Percentiles rank a stretch among this genome's conserved stretches.
phyloP scores from a whole-genome alignment of 2,329 filamentous ascomycete genomes.

The Talaromyces funiculosus region DNA sequence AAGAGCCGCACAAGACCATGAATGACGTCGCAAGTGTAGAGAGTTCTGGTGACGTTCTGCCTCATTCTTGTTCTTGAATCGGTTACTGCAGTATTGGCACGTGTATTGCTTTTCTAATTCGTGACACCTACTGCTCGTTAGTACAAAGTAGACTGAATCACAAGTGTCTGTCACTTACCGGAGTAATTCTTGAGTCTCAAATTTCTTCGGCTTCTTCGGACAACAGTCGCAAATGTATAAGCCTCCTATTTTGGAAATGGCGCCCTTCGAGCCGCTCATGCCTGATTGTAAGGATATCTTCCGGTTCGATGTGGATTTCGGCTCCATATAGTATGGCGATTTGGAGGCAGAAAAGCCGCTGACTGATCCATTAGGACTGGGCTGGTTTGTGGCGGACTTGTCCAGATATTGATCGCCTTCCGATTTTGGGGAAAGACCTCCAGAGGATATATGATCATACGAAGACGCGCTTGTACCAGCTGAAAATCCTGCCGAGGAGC shows the following conservation, averaged over 20 bases:
- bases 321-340: slow-evolving; percentile 33
- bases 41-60: slow-evolving; percentile 95
- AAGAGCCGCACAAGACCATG: slow-evolving; percentile 93
- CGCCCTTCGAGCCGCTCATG: neutral
- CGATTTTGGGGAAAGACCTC: slow-evolving; percentile 54
- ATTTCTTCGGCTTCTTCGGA: slow-evolving; percentile 95
- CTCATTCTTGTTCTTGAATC: slow-evolving; percentile 99
- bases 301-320: slow-evolving; percentile 34
- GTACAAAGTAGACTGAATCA: neutral
- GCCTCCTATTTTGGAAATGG: slow-evolving; percentile 25
- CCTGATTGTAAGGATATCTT: slow-evolving; percentile 44
- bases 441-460: slow-evolving; percentile 56
- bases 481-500: slow-evolving; percentile 50
- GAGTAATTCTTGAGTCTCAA: slow-evolving; percentile 76
- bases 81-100: slow-evolving; percentile 85
- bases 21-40: slow-evolving; percentile 83
- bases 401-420: slow-evolving; percentile 51
- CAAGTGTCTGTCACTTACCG: slow-evolving; percentile 54
- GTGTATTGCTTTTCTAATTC: slow-evolving; percentile 96
- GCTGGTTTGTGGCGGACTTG: slow-evolving; percentile 41
- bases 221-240: slow-evolving; percentile 84
- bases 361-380: slow-evolving; percentile 44
- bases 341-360: slow-evolving; percentile 25
- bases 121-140: slow-evolving; percentile 57
- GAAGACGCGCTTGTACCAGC: slow-evolving; percentile 57